Evolutionary conservation across 139 green algal species (phyloP).

Genomic region (Zygnema circumcarinatum): DNA sequence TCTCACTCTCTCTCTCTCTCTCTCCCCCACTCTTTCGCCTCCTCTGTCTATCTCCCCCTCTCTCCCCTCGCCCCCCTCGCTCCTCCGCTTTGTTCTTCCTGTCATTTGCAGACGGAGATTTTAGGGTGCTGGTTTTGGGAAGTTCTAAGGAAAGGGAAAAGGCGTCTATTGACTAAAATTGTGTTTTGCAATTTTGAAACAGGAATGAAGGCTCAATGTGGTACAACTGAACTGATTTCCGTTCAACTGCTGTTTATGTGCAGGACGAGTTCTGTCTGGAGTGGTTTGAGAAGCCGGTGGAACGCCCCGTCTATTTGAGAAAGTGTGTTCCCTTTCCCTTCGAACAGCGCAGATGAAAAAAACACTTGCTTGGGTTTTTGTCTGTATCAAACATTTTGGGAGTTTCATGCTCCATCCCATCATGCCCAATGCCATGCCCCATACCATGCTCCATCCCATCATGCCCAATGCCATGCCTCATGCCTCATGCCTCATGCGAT

Average conservation of each 20-base stretch:
- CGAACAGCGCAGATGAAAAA: neutral
- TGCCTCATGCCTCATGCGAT: no score
- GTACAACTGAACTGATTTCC: no score
- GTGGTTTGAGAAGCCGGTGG: neutral
- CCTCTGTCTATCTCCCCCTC: no score
- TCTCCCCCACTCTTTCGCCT: no score
- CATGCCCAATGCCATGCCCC: no score
- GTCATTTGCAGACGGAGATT: neutral
- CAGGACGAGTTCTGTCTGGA: neutral
- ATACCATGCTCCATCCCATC: no score
- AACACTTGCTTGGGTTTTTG: neutral
- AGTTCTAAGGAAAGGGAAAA: neutral
- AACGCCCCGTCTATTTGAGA: neutral
- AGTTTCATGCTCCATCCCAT: no score
- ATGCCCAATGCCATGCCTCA: no score
- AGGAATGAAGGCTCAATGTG: no score
- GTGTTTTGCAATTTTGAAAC: no score
- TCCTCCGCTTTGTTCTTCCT: neutral
- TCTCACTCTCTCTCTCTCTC: no score
- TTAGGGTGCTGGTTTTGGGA: neutral
- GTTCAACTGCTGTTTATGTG: neutral
- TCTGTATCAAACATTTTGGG: neutral
- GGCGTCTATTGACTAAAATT: neutral
- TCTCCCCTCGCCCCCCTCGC: no score
- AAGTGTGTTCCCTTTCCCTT: neutral